Base-by-base conservation (phyloP, 805 yeast genomes). In the Candida koratica region DNA sequence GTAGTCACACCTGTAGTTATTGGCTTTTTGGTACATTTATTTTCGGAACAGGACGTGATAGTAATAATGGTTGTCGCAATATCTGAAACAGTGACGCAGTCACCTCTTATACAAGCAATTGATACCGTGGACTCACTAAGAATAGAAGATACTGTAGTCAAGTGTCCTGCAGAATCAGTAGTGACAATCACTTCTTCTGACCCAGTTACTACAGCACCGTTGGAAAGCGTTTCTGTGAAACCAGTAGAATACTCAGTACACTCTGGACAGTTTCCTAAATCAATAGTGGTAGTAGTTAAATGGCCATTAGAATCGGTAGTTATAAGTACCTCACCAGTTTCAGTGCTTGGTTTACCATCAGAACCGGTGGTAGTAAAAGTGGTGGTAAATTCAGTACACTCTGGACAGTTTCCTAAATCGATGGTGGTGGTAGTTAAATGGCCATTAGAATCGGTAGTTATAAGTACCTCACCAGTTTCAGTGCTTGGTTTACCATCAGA, bases 1-100 rank as follows among this genome's bases (percentile, higher is more conserved):
- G 64, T 57, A 43, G 61, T 57, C 22, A 57, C 41, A 44, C 64
- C 65, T 29, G 66, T 60, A 44, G 64, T 58, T 28, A 56, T 58
- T 19, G 61, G 49, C 16, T 37, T 46, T 31, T 47, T 43, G 11
- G 43, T 27, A 47, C 69, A 64, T 33, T 40, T 45, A 48, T 58
- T 28, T 40, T 55, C 51, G 10, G 53, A 45, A 45, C 69, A 62
- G 18, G 65, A 57, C 26, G 67, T 60, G 43, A 58, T 47, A 33
- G 66, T 60, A 25, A 60, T 44, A 28, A 58, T 56, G 20, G 64
- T 58, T 30, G 63, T 57, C n/a, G 42, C 29, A 19, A 36, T 26
- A 4, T 24, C 20, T 15, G 41, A 28, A 11, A 36, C 38, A 8
- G 42, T 19, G 11, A 34, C 34, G 30, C 38, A 38, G 17, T 19